phyloP scores from a whole-genome alignment of 306 rosid species.

The Quercus glauca region DNA sequence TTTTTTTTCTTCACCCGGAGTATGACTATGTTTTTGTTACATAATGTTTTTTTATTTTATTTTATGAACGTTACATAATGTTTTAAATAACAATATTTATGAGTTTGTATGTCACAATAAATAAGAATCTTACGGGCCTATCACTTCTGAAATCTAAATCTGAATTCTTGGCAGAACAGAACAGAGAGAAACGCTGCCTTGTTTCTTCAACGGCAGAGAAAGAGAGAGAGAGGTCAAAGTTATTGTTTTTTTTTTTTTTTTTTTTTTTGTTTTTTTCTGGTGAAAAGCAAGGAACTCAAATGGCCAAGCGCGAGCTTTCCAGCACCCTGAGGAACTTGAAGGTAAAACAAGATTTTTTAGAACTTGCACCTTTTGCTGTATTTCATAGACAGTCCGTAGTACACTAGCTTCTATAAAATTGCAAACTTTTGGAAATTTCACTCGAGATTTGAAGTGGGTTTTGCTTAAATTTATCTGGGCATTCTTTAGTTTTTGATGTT shows the following conservation, averaged over 20 bases:
- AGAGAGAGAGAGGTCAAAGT: background rate
- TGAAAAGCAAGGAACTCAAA: constrained; percentile 3
- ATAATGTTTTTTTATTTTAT: too few relatives aligned
- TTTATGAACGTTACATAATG: too few relatives aligned
- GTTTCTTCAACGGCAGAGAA: background rate
- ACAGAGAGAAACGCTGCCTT: background rate
- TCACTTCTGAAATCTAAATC: too few relatives aligned
- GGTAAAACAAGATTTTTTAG: constrained; percentile 32
- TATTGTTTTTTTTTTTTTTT: background rate
- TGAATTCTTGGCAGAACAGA: too few relatives aligned
- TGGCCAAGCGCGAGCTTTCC: constrained; percentile 77
- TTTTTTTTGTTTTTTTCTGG: background rate
- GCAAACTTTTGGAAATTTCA: background rate
- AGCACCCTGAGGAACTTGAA: constrained; percentile 73
- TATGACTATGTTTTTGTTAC: too few relatives aligned
- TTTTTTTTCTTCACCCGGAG: too few relatives aligned
- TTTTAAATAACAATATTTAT: too few relatives aligned
- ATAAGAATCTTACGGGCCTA: too few relatives aligned
- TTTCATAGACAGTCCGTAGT: background rate
- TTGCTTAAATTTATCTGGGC: background rate
- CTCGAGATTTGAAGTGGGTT: constrained; percentile 3
- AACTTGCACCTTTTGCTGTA: background rate
- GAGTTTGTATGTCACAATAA: too few relatives aligned
- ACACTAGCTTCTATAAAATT: background rate
- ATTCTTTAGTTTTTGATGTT: background rate